Percentiles rank a stretch among this genome's conserved stretches.
Evolutionary conservation across 352 stramenopile species (phyloP).

Genomic region (Pythium phragmiticola): DNA sequence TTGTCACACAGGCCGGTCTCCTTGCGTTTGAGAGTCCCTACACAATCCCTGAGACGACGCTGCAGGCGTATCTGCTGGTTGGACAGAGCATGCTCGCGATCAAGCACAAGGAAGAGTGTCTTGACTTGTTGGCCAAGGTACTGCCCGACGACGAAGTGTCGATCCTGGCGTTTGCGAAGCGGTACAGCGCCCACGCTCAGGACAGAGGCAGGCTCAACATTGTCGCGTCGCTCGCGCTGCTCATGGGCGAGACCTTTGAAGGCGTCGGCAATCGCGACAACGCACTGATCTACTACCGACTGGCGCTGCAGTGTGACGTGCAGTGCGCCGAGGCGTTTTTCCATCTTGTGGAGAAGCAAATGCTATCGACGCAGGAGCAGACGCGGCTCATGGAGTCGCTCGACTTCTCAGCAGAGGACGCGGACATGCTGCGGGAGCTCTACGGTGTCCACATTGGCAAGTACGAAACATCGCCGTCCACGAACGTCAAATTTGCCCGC

Average conservation of each 20-base stretch:
- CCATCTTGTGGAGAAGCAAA: constrained; percentile 84
- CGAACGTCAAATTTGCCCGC: constrained; percentile 61
- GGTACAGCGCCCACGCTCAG: constrained; percentile 16
- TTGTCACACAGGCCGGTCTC: constrained; percentile 52
- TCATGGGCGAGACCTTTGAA: constrained; percentile 85
- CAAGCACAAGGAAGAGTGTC: constrained; percentile 83
- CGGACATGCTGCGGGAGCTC: constrained; percentile 53
- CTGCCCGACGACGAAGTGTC: constrained; percentile 60
- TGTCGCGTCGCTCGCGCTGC: constrained; percentile 70
- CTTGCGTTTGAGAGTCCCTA: constrained; percentile 33
- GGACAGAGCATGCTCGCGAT: constrained; percentile 78
- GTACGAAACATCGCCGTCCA: constrained; percentile 55
- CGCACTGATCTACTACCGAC: constrained; percentile 68
- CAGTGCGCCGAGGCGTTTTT: constrained; percentile 77
- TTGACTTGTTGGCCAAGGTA: constrained; percentile 60
- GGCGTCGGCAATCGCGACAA: constrained; percentile 82
- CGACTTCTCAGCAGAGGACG: constrained; percentile 62
- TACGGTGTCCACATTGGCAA: constrained; percentile 75
- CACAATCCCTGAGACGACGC: constrained; percentile 25
- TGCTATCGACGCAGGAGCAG: constrained; percentile 72
- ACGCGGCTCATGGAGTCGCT: constrained; percentile 65
- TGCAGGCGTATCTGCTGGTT: constrained; percentile 57
- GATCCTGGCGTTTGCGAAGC: constrained; percentile 52
- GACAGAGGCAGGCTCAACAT: constrained; percentile 59
- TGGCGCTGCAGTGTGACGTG: constrained; percentile 80